Percentiles rank a stretch among this genome's conserved stretches.
phyloP scores from a whole-genome alignment of 148 eudicot genomes.

The Euryodendron excelsum region DNA sequence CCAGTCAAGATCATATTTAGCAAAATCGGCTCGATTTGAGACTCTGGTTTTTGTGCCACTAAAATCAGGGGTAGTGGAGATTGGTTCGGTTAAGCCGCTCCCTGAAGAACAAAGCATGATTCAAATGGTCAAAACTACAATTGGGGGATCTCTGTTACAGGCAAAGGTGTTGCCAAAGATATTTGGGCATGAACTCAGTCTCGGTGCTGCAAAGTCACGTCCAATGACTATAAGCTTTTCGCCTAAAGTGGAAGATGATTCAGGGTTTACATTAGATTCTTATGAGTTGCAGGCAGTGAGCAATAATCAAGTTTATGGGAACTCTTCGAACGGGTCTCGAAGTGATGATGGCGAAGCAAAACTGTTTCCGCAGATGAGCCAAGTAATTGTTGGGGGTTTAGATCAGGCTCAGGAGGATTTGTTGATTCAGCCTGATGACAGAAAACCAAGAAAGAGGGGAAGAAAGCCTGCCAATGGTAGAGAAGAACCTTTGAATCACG shows the following conservation, averaged over 20 bases:
- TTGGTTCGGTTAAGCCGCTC: slow-evolving; percentile 61
- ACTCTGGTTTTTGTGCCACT: slow-evolving; percentile 73
- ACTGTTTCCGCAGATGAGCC: slow-evolving; percentile 26
- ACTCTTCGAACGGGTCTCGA: slow-evolving; percentile 62
- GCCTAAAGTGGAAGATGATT: slow-evolving; percentile 71
- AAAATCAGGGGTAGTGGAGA: slow-evolving; percentile 73
- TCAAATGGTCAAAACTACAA: slow-evolving; percentile 46
- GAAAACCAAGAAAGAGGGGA: slow-evolving; percentile 71
- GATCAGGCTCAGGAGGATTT: slow-evolving; percentile 47
- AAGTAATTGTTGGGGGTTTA: slow-evolving; percentile 33
- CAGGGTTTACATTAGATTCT: slow-evolving; percentile 43
- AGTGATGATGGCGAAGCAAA: slow-evolving; percentile 48
- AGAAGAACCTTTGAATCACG: slow-evolving; percentile 89
- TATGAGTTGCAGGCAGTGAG: slow-evolving; percentile 33
- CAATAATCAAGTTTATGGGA: slow-evolving; percentile 45
- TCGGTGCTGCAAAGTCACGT: slow-evolving; percentile 49
- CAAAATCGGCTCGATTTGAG: slow-evolving; percentile 48
- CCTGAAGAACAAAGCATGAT: slow-evolving; percentile 57
- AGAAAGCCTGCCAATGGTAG: slow-evolving; percentile 87
- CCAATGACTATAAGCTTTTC: slow-evolving; percentile 72
- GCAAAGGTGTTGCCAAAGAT: slow-evolving; percentile 50
- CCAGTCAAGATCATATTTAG: slow-evolving; percentile 64
- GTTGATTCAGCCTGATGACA: slow-evolving; percentile 41
- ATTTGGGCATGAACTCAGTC: slow-evolving; percentile 73
- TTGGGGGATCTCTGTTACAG: slow-evolving; percentile 50